Evolutionary conservation across 495 filamentous ascomycete species (phyloP), one percentile per base, ranked within the genome.

Genomic region (Tetracladium marchalianum): DNA sequence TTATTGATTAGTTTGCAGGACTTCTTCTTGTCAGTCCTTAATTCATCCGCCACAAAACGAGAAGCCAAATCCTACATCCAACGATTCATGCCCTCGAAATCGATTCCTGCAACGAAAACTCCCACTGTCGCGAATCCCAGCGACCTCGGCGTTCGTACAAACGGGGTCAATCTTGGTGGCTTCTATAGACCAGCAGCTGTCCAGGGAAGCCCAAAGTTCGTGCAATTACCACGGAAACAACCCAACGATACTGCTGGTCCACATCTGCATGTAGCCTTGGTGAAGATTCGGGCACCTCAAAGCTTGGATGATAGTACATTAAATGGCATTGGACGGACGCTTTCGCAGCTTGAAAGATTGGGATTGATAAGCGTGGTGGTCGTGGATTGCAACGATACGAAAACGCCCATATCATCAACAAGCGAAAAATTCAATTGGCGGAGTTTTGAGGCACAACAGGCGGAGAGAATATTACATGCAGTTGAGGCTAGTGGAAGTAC

Each of bases 31-130:
- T 88, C 85, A 22, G 72, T 95, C 6, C 69, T 96, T 16, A 82
- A 76, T 53, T 86, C 90, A 11, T 84, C 87, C 4, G 80, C 88
- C 1, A 95, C 90, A 1, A 90, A 86, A 62, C 80, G 90, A 44
- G 90, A 96, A 64, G 90, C 89, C 37, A 87, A 82, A 62, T 79
- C 83, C 8, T 96, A 95, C 56, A 69, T 96, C 8, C 78, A 87
- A 45, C 85, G 81, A 31, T 87, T 92, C 62, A 79, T 78, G 35
- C 72, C 74, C 18, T 31, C 41, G 12, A 46, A 49, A 31, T 17
- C 43, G 15, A 31, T 36, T 24, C 37, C 34, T 5, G 37, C 38
- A 11, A 41, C 12, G 34, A 54, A 24, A 32, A 33, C 42, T 11
- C 18, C 41, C 24, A 7, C 12, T 19, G 33, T 22, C 36, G 31